These are phyloP conservation scores for Auricularia cornea DNA, from an alignment of 768 basidiomycete genomes.

Conservation along the genomic window DNA sequence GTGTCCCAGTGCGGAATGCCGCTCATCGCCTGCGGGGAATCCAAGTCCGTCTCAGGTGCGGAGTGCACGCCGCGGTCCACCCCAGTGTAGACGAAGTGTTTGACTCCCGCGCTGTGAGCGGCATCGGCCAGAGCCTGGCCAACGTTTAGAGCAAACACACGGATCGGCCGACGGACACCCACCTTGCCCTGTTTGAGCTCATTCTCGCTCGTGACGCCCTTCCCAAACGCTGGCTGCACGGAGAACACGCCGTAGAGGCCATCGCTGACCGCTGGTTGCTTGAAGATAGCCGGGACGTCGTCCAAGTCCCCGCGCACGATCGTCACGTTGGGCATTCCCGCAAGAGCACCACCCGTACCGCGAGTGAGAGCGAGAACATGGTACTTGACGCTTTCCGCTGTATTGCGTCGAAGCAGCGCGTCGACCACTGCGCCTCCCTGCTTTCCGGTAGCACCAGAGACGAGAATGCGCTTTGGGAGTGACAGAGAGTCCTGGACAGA, in stretches of 20 bases:
- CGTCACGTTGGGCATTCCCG: neutral
- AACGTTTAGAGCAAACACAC: neutral
- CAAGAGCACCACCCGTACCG: neutral
- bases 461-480: neutral
- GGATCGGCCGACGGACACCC: neutral
- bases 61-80: neutral
- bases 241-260: neutral
- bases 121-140: neutral
- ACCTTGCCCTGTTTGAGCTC: neutral
- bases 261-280: neutral
- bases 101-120: neutral
- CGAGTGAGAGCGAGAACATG: neutral
- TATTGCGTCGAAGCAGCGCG: neutral
- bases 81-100: neutral
- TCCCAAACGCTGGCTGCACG: neutral
- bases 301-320: neutral
- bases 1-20: neutral
- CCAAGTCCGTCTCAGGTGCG: neutral
- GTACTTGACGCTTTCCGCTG: neutral
- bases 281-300: neutral
- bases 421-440: neutral
- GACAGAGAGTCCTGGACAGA: too few species aligned
- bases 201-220: neutral
- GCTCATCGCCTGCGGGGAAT: neutral
- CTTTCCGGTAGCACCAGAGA: neutral